Evolutionary conservation across 2,329 filamentous ascomycete species (phyloP), one percentile per base, ranked within the genome.

Genomic region (Colletotrichum eremochloae): DNA sequence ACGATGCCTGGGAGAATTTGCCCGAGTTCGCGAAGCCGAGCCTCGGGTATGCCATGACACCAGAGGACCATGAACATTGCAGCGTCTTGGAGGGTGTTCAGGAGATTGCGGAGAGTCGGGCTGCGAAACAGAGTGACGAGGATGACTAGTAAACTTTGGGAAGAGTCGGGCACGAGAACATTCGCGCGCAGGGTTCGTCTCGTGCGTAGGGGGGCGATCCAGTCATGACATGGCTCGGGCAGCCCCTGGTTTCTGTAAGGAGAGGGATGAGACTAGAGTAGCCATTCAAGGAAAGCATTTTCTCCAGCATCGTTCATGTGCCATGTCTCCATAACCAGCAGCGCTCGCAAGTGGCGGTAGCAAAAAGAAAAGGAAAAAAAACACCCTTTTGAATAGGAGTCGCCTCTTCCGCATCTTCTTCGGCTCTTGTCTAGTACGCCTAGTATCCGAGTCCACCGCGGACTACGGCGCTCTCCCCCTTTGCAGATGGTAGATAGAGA

Each of bases 1-100:
- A 82, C 0, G 75, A 78, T 1, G 74, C 78, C 20, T 84, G 82
- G 80, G 73, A 74, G 12, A 71, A 75, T 2, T 20, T 83, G 15
- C 75, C 77, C 0, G 79, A 80, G 1, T 77, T 77, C 6, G 72
- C 76, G 18, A 82, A 76, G 68, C 82, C 81, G 1, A 69, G 57
- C 1, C 50, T 84, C 0, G 57, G 50, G 1, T 71, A 67, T 1
- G 36, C 76, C 6, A 65, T 50, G 38, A n/a, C 55, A 18, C 29
- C 12, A n/a, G 65, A 56, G n/a, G 66, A 36, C 15, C 33, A 52
- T 2, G 69, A 64, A n/a, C 60, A 69, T 9, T 36, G 33, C 38
- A 40, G 55, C 18, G 53, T 33, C 6, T 38, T 55, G 3, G 60
- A 61, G 7, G 53, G 20, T 0, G 15, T 61, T 20, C 29, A 53